Percentiles rank a stretch among this genome's conserved stretches.
phyloP scores from a whole-genome alignment of 306 rosid species.

The Lupinus albus region DNA sequence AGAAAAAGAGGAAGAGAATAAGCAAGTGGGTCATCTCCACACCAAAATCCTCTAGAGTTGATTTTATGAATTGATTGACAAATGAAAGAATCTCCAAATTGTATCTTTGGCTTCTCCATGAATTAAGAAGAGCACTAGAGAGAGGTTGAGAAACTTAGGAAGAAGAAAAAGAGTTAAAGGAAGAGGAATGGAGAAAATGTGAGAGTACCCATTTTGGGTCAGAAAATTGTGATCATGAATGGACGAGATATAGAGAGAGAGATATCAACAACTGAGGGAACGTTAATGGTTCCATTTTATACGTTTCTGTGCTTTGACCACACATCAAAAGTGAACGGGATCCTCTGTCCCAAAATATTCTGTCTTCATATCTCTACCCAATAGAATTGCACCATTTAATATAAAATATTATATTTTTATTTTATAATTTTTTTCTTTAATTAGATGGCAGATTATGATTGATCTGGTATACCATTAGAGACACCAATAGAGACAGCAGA shows the following conservation, averaged over 20 bases:
- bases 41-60: conserved; percentile 56
- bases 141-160: conserved; percentile 39
- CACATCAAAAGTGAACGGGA: not conserved
- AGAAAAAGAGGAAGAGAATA: conserved; percentile 52
- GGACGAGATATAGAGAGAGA: conserved; percentile 48
- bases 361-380: too few relatives aligned
- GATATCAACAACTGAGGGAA: conserved; percentile 14
- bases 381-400: too few relatives aligned
- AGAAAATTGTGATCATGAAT: conserved; percentile 46
- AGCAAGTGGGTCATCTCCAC: conserved; percentile 56
- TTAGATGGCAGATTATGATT: too few relatives aligned
- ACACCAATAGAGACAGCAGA: too few relatives aligned
- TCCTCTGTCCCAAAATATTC: too few relatives aligned
- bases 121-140: conserved; percentile 31
- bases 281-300: conserved; percentile 43
- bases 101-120: not conserved
- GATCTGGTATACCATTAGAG: too few relatives aligned
- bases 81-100: conserved; percentile 31
- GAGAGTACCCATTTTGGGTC: conserved; percentile 43
- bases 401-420: too few relatives aligned
- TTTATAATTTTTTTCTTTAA: too few relatives aligned
- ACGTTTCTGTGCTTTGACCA: conserved; percentile 52
- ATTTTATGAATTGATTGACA: conserved; percentile 42
- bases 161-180: conserved; percentile 33
- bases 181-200: conserved; percentile 28